Percentiles rank a stretch among this genome's conserved stretches.
Evolutionary conservation across 2,329 filamentous ascomycete species (phyloP).

Genomic region (Ophiostoma australiae): DNA sequence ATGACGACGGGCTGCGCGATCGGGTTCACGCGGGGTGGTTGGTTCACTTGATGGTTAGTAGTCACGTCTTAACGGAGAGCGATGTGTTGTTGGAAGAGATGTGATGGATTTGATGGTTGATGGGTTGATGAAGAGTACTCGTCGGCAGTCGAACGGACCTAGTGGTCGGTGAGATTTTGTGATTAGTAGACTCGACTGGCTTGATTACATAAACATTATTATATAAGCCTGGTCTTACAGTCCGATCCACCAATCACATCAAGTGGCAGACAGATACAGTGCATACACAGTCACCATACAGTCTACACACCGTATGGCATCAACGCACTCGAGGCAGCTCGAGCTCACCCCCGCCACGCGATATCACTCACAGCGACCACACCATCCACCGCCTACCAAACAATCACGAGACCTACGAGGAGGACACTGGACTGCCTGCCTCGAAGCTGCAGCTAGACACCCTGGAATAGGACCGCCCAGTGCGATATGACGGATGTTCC

Average conservation of each 20-base stretch:
- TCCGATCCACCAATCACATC: neutral
- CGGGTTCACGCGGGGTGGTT: neutral
- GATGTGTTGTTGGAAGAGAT: neutral
- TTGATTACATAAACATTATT: neutral
- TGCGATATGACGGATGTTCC: constrained; percentile 78
- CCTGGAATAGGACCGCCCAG: constrained; percentile 29
- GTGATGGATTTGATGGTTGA: neutral
- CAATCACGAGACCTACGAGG: neutral
- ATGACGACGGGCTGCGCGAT: constrained; percentile 19
- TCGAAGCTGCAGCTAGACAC: constrained; percentile 10
- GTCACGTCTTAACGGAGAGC: constrained; percentile 23
- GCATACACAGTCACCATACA: neutral
- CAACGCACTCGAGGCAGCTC: neutral
- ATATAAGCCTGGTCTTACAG: neutral
- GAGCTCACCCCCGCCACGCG: constrained; percentile 12
- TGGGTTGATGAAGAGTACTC: neutral
- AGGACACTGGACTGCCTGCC: neutral
- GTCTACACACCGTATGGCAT: neutral
- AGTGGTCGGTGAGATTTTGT: neutral
- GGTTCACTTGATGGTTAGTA: constrained; percentile 29
- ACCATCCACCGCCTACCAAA: neutral
- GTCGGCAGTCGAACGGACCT: neutral
- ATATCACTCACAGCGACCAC: neutral
- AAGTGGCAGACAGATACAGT: neutral
- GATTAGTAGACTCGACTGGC: neutral